Evolutionary conservation across 345 rosid species (phyloP), one percentile per base, ranked within the genome.

Genomic region (Turnera subulata): DNA sequence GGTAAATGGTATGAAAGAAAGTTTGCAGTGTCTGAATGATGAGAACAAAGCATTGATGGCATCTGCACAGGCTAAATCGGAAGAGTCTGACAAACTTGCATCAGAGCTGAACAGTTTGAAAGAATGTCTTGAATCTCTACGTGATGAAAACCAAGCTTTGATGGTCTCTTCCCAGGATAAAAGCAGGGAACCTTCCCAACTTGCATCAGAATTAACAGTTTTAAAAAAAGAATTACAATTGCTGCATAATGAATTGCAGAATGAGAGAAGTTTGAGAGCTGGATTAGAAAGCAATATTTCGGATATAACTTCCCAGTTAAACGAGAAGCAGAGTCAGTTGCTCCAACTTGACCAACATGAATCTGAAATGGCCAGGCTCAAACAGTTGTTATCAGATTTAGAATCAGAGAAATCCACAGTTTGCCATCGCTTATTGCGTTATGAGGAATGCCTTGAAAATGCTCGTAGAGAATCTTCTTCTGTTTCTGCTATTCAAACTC

Each of bases 321-420:
- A 64, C 25, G 75, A 61, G 50, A 82, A 82, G 75, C 73, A 77
- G 53, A 57, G 61, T 58, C 82, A 76, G 64, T 72, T 84, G 61
- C 61, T 75, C 59, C 71, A 72, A 58, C 70, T 77, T 75, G 78
- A 76, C 19, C 70, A 73, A 65, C 82, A 72, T 77, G 74, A 76
- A 57, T 76, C 73, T 60, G 91, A 88, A 65, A 29, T 82, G 72
- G 69, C 65, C 67, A 68, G 75, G 57, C 82, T 82, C 61, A 82
- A 72, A 82, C 78, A 81, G 61, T 63, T 62, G 66, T 68, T 84
- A 15, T 82, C 80, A 9, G 73, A 75, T 50, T 67, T 84, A 58
- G 91, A 83, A 74, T 75, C 61, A 53, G 93, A 89, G 78, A 81
- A 83, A 63, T 77, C 72, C 54, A 73, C 61, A 65, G 47, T 72